phyloP scores from a whole-genome alignment of 2,329 filamentous ascomycete species.

The Neurospora sp. region DNA sequence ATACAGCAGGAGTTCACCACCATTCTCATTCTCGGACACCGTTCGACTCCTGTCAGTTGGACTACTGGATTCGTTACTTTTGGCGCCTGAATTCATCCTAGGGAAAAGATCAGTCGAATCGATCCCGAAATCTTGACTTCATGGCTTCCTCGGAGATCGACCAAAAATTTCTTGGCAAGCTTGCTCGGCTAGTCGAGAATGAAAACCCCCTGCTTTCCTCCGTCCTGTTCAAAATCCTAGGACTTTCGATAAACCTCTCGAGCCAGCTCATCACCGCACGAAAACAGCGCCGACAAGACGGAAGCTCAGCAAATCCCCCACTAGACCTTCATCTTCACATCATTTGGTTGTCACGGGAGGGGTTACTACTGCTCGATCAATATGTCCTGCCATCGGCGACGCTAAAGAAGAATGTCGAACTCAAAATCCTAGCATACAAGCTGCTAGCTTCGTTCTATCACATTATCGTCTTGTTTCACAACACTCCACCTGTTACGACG shows the following conservation, averaged over 20 bases:
- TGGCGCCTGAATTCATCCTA: background rate
- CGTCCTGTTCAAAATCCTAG: constrained; percentile 84
- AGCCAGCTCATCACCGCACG: constrained; percentile 74
- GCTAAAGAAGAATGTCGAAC: constrained; percentile 67
- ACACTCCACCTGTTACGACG: constrained; percentile 66
- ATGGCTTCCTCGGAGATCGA: constrained; percentile 98
- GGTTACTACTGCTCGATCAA: constrained; percentile 75
- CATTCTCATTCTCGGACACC: background rate
- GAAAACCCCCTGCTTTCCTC: constrained; percentile 71
- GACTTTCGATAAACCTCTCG: constrained; percentile 80
- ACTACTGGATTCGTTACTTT: background rate
- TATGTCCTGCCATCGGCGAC: constrained; percentile 66
- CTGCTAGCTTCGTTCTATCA: constrained; percentile 91
- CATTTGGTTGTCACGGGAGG: constrained; percentile 89
- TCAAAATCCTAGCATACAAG: constrained; percentile 86
- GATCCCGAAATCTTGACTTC: constrained; percentile 10
- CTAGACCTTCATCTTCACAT: constrained; percentile 80
- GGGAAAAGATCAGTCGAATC: background rate
- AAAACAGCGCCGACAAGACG: constrained; percentile 73
- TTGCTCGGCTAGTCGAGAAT: constrained; percentile 69
- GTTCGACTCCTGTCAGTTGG: background rate
- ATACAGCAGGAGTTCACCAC: background rate
- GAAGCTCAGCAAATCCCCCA: constrained; percentile 41
- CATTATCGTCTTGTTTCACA: constrained; percentile 94
- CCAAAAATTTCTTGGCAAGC: constrained; percentile 88